Conservation (phyloP, 2,329 filamentous ascomycete species). For the Dothiorella sarmentorum region DNA sequence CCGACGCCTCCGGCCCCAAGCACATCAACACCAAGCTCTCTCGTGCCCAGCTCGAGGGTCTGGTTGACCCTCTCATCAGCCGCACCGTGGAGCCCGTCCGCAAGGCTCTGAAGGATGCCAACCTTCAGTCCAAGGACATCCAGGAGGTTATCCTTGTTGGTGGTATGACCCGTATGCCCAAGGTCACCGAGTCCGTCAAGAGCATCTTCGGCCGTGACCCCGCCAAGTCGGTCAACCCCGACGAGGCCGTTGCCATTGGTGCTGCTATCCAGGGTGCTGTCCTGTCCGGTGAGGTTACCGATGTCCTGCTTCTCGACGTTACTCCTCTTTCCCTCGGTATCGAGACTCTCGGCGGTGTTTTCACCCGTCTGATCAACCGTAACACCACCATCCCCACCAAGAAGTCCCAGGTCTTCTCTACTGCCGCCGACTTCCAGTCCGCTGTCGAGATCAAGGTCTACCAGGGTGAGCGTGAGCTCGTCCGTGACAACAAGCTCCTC, state of each 20-base stretch:
- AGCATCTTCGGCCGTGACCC: conserved; percentile 93
- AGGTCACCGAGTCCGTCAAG: conserved; percentile 95
- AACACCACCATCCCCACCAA: conserved; percentile 99
- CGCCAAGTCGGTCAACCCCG: conserved; percentile 97
- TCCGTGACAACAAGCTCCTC: conserved; percentile 96
- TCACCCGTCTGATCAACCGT: conserved; percentile 96
- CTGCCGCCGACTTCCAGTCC: conserved; percentile 95
- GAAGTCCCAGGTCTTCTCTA: conserved; percentile 98
- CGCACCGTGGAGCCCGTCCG: conserved; percentile 88
- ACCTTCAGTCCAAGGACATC: conserved; percentile 86
- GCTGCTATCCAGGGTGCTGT: conserved; percentile 96
- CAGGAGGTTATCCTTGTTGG: conserved; percentile 97
- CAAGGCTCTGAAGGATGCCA: conserved; percentile 95
- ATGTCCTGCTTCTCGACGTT: conserved; percentile 91
- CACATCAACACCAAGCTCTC: conserved; percentile 97
- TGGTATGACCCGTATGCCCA: conserved; percentile 99
- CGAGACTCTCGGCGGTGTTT: conserved; percentile 95
- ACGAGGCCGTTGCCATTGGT: conserved; percentile 97
- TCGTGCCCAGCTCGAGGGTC: conserved; percentile 85
- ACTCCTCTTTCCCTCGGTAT: conserved; percentile 96
- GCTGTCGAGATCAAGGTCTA: conserved; percentile 99
- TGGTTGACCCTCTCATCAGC: conserved; percentile 85
- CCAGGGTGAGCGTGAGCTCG: conserved; percentile 99
- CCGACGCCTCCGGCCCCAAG: conserved; percentile 91
- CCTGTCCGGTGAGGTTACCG: conserved; percentile 92